Evolutionary conservation across 495 filamentous ascomycete species (phyloP).

Genomic region (Neurospora sp.): DNA sequence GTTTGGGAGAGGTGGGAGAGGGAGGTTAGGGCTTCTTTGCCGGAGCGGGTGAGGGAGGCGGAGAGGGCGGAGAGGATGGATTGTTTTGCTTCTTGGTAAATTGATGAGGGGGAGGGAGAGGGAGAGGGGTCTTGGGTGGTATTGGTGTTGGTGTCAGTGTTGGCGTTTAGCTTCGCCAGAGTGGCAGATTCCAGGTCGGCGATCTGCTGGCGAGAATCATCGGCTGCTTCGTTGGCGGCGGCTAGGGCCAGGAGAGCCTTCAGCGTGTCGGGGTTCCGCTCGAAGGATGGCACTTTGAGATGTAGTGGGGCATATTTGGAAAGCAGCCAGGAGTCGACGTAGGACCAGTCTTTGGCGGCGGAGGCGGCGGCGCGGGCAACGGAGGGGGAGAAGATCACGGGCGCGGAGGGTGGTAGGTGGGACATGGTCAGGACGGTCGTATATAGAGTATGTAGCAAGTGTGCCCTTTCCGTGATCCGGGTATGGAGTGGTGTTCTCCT

Average conservation of each 20-base stretch:
- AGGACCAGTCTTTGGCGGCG: slow-evolving; percentile 77
- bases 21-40: slow-evolving; percentile 30
- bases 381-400: slow-evolving; percentile 59
- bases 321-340: slow-evolving; percentile 71
- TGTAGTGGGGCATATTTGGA: slow-evolving; percentile 43
- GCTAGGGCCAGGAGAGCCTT: slow-evolving; percentile 66
- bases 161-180: slow-evolving; percentile 36
- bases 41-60: slow-evolving; percentile 20
- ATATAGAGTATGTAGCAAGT: not conserved
- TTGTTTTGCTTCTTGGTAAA: slow-evolving; percentile 5
- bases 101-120: slow-evolving; percentile 14
- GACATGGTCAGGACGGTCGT: slow-evolving; percentile 27
- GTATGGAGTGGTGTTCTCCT: not conserved
- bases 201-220: slow-evolving; percentile 58
- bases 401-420: slow-evolving; percentile 39
- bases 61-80: slow-evolving; percentile 27
- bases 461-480: not conserved
- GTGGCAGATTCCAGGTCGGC: slow-evolving; percentile 50
- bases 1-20: slow-evolving; percentile 31
- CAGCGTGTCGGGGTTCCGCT: slow-evolving; percentile 77
- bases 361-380: slow-evolving; percentile 53
- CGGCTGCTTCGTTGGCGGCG: slow-evolving; percentile 67
- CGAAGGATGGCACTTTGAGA: slow-evolving; percentile 46
- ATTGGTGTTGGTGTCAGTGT: no score
- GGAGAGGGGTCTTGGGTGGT: no score